Evolutionary conservation across 2,329 filamentous ascomycete species (phyloP), one percentile per base, ranked within the genome.

Genomic region (Colletotrichum siamense): DNA sequence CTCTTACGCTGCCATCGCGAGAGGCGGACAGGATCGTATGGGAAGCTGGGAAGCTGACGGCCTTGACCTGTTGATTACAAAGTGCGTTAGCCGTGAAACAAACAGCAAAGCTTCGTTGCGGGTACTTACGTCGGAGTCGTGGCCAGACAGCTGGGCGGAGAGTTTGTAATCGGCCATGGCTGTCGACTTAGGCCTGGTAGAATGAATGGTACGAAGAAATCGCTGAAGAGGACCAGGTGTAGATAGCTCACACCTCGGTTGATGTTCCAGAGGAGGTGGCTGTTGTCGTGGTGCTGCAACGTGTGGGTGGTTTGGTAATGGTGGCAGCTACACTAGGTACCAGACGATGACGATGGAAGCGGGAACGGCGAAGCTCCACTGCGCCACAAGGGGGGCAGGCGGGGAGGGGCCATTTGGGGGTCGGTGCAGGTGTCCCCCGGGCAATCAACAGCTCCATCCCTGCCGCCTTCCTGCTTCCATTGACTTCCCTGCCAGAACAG

Each of bases 161-260:
- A 99, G 92, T 91, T 96, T 98, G 90, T 95, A 99, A 84, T 96
- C 94, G 85, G 90, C 88, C 94, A 96, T 96, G 81, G 79, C 79
- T 73, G 66, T 30, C 22, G 32, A 18, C 7, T 10, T 6, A 18
- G 13, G 22, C n/a, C 15, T 16, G 5, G 36, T 39, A 39, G 36
- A 39, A 12, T 28, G 24, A 18, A 30, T 34, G 18, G 18, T 49
- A 28, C 4, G 36, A 8, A 61, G 18, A 32, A n/a, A 6, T 32
- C 8, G 71, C 13, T 30, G 26, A 10, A 61, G 39, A 55, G 18
- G 22, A 55, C 73, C 16, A 63, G 36, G 61, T 55, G 52, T 57
- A 49, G 36, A 26, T 32, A 75, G 39, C 63, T 68, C 69, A 55
- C 63, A 34, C 69, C 69, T 72, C 34, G 49, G 39, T 63, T 73